Percentiles rank a stretch among this genome's conserved stretches.
Conservation (phyloP, 805 yeast species). For the Peterozyma toletana region DNA sequence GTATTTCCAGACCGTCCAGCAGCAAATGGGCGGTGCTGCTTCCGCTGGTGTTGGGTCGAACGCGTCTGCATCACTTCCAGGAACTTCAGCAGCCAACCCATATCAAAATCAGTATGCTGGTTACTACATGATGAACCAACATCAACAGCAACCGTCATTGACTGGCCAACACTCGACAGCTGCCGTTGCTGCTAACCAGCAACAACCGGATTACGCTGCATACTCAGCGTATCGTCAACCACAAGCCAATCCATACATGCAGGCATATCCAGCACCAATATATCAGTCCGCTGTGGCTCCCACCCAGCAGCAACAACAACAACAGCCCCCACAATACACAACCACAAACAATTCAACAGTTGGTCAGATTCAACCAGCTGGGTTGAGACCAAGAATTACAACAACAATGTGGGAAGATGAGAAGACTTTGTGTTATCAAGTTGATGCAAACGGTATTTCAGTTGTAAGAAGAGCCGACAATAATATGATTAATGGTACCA, state of each 20-base stretch:
- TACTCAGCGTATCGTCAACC: too few relatives aligned
- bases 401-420: constrained; percentile 78
- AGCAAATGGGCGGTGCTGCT: constrained; percentile 2
- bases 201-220: too few relatives aligned
- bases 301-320: too few relatives aligned
- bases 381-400: constrained; percentile 51
- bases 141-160: neutral
- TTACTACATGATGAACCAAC: constrained; percentile 9
- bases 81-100: neutral
- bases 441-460: constrained; percentile 59
- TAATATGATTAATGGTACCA: constrained; percentile 68
- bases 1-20: constrained; percentile 8
- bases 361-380: constrained; percentile 28
- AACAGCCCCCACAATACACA: too few relatives aligned
- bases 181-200: neutral
- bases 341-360: constrained; percentile 7
- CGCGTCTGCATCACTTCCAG: neutral
- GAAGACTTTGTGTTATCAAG: constrained; percentile 64
- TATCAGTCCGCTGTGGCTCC: too few relatives aligned
- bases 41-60: neutral
- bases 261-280: too few relatives aligned
- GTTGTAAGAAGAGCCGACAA: constrained; percentile 67
- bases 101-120: constrained; percentile 4
- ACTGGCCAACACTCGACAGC: constrained; percentile 1
- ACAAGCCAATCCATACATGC: too few relatives aligned